Percentiles rank a stretch among this genome's conserved stretches.
phyloP scores from a whole-genome alignment of 176 grass and related monocot genomes.

The Hsuehochloa calcarea region DNA sequence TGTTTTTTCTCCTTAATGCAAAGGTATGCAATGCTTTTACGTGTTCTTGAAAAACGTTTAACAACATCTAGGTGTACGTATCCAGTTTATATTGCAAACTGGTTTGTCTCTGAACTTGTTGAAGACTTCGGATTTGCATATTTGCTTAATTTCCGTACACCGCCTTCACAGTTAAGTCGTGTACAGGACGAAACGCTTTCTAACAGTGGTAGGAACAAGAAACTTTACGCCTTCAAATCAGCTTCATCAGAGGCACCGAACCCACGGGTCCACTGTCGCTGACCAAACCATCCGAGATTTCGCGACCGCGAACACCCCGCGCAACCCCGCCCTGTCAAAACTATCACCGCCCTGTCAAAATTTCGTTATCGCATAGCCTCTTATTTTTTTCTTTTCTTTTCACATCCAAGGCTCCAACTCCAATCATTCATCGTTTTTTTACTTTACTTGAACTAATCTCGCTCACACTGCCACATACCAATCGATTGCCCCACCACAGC shows the following conservation, averaged over 20 bases:
- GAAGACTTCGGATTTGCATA: not conserved
- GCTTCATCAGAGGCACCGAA: not conserved
- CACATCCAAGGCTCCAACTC: too few relatives aligned
- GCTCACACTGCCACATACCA: too few relatives aligned
- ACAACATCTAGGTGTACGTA: not conserved
- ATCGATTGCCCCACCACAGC: too few relatives aligned
- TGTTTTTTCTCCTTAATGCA: not conserved
- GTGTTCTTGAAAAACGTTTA: not conserved
- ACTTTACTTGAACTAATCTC: too few relatives aligned
- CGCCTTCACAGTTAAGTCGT: not conserved
- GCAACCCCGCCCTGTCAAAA: not conserved
- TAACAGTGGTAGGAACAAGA: not conserved
- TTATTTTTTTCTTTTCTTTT: too few relatives aligned
- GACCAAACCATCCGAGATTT: slow-evolving; percentile 9
- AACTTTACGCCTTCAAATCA: not conserved
- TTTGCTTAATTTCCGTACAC: not conserved
- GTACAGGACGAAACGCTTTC: accelerated
- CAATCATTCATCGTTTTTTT: too few relatives aligned
- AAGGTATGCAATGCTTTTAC: not conserved
- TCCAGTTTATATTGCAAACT: not conserved
- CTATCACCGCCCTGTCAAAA: too few relatives aligned
- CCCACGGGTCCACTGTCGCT: not conserved
- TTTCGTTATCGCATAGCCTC: too few relatives aligned
- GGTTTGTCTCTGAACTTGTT: not conserved
- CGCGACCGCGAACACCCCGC: not conserved